Conservation (phyloP, 192 early-diverging fungal species). For the Mortierella antarctica region DNA sequence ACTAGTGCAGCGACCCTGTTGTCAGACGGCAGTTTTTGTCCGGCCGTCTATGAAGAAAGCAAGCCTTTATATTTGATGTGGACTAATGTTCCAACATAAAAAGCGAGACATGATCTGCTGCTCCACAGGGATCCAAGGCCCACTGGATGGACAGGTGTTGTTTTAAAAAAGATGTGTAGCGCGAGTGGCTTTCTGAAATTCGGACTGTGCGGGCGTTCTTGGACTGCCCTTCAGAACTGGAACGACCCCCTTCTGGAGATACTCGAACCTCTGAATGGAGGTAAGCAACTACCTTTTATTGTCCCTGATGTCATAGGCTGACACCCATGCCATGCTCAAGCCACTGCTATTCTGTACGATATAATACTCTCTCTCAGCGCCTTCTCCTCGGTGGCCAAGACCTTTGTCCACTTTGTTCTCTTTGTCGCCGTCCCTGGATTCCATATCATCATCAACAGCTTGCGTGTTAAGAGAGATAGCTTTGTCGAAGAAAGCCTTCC, state of each 20-base stretch:
- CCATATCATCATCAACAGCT: slow-evolving; percentile 3
- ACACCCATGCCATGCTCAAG: slow-evolving; percentile 7
- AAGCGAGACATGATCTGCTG: too few species aligned
- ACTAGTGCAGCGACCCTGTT: too few species aligned
- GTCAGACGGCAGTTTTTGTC: too few species aligned
- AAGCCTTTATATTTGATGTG: too few species aligned
- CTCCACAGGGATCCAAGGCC: too few species aligned
- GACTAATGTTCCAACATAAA: too few species aligned
- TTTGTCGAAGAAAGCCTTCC: slow-evolving; percentile 15
- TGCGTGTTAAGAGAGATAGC: too few species aligned
- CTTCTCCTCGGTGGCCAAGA: slow-evolving; percentile 12
- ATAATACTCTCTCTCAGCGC: slow-evolving; percentile 7
- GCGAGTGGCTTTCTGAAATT: not conserved
- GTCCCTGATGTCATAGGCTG: slow-evolving; percentile 2
- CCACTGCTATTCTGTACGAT: not conserved
- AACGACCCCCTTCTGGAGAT: slow-evolving; percentile 6
- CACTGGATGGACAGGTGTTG: too few species aligned
- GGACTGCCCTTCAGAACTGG: slow-evolving; percentile 1
- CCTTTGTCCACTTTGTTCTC: slow-evolving; percentile 2
- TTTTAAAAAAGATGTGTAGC: not conserved
- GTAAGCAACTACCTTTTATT: not conserved
- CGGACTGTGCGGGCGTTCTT: slow-evolving; percentile 2
- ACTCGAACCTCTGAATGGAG: slow-evolving; percentile 2
- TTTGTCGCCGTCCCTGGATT: slow-evolving; percentile 5
- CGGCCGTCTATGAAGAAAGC: too few species aligned